phyloP scores from a whole-genome alignment of 2,329 filamentous ascomycete species.

The Fusarium brevicatenulatum region DNA sequence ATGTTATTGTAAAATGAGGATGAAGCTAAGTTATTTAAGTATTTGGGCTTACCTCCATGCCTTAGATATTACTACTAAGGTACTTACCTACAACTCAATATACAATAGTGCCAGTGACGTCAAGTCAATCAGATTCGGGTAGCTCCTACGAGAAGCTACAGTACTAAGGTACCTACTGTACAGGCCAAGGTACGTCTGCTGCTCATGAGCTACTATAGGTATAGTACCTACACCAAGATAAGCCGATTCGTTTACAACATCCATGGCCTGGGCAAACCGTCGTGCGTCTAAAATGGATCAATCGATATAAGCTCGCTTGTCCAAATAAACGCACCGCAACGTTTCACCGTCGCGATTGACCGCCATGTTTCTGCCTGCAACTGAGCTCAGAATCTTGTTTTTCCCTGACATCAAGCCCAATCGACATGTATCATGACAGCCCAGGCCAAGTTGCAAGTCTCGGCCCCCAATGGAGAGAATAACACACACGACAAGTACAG shows the following conservation, averaged over 20 bases:
- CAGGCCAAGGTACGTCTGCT: background rate
- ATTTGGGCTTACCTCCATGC: background rate
- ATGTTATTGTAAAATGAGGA: background rate
- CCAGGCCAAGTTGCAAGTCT: background rate
- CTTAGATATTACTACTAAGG: background rate
- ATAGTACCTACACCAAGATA: background rate
- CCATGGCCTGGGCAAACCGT: background rate
- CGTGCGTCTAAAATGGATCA: background rate
- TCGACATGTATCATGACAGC: background rate
- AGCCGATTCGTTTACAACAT: background rate
- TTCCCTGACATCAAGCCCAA: background rate
- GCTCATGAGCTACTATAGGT: background rate
- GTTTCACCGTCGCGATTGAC: background rate
- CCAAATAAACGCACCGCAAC: background rate
- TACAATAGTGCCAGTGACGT: slow-evolving; percentile 26
- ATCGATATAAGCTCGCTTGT: background rate
- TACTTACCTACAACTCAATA: background rate
- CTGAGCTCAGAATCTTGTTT: slow-evolving; percentile 12
- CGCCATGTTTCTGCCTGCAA: background rate
- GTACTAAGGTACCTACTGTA: background rate
- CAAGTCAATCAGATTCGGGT: slow-evolving; percentile 8
- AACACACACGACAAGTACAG: background rate
- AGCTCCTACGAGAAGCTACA: background rate
- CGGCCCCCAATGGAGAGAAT: slow-evolving; percentile 7
- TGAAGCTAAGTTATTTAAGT: slow-evolving; percentile 4